Evolutionary conservation across 306 rosid species (phyloP), one percentile per base, ranked within the genome.

Genomic region (Castanopsis chinensis): DNA sequence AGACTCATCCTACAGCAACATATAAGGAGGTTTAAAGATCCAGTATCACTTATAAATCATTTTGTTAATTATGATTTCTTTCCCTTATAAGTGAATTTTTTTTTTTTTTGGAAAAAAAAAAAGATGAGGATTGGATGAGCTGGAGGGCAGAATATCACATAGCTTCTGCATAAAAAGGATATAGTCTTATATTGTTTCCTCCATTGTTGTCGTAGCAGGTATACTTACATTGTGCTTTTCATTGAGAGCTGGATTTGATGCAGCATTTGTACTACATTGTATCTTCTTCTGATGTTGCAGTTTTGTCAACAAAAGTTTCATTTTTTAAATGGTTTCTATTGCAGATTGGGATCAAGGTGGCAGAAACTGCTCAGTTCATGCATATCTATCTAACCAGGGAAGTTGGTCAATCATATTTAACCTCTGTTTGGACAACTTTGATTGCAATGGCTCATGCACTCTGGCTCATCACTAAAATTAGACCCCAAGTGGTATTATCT

Each of bases 351-450:
- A 82, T 73, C 61, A 81, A 76, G 54, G 72, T 54, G 71, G 79
- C 71, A 23, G 49, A 76, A 76, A 79, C 75, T 77, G 86, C 92
- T 51, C 87, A 80, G 81, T 93, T 91, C 85, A 85, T 89, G 93
- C 92, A 90, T 89, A 87, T 95, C 74, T 93, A 93, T 84, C 87
- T 94, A 56, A 95, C 97, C 81, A 88, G 96, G 79, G 97, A 95
- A 84, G 98, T 95, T 78, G 98, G 99, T 23, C 99, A 91, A 78
- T 95, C 98, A 56, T 95, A 93, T 75, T 71, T 95, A 80, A 93
- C 97, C 75, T 95, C 98, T 56, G 82, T 91, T 57, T 91, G 92
- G 97, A 93, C 97, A 53, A 93, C 97, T 71, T 84, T 85, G 82
- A 28, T 89, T 33, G 97, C 97, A 54, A 79, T 72, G 71, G 81